These are phyloP conservation scores for Entophlyctis helioformis DNA, from an alignment of 192 early-diverging fungal genomes.

Conservation along the genomic window DNA sequence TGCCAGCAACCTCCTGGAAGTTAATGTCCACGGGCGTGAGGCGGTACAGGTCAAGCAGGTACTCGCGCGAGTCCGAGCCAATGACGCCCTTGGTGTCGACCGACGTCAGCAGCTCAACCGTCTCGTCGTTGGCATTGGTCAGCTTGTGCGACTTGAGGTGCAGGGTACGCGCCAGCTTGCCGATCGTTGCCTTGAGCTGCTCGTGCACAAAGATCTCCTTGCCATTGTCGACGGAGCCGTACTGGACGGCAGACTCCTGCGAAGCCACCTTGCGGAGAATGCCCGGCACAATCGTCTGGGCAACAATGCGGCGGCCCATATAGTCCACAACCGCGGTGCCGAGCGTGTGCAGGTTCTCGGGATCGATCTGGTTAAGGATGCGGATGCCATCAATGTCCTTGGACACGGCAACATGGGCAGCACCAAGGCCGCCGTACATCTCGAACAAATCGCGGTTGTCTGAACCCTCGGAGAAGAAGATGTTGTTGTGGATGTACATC, in stretches of 20 bases:
- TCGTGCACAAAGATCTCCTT: slow-evolving; percentile 50
- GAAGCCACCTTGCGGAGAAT: slow-evolving; percentile 41
- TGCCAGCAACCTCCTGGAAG: slow-evolving; percentile 65
- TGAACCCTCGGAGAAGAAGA: slow-evolving; percentile 79
- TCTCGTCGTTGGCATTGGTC: slow-evolving; percentile 48
- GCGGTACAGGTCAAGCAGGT: slow-evolving; percentile 87
- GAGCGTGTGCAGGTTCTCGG: slow-evolving; percentile 75
- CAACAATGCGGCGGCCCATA: slow-evolving; percentile 79
- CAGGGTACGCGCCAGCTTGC: slow-evolving; percentile 61
- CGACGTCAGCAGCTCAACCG: slow-evolving; percentile 62
- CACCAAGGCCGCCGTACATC: slow-evolving; percentile 71
- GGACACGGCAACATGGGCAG: slow-evolving; percentile 81
- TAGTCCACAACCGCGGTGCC: slow-evolving; percentile 89
- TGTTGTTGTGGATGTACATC: slow-evolving; percentile 90
- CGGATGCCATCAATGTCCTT: slow-evolving; percentile 91
- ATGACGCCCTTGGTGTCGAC: slow-evolving; percentile 85
- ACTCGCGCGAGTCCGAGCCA: slow-evolving; percentile 83
- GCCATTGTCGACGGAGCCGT: slow-evolving; percentile 83
- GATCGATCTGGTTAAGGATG: slow-evolving; percentile 57
- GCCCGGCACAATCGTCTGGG: slow-evolving; percentile 88
- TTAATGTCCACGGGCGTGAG: slow-evolving; percentile 81
- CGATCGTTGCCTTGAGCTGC: slow-evolving; percentile 64
- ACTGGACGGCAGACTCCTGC: slow-evolving; percentile 64
- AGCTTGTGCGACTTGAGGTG: slow-evolving; percentile 76
- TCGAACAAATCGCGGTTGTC: slow-evolving; percentile 81